These are phyloP conservation scores for Globisporangium rhizosaccharum DNA, from an alignment of 352 stramenopile species.

Conservation along the genomic window DNA sequence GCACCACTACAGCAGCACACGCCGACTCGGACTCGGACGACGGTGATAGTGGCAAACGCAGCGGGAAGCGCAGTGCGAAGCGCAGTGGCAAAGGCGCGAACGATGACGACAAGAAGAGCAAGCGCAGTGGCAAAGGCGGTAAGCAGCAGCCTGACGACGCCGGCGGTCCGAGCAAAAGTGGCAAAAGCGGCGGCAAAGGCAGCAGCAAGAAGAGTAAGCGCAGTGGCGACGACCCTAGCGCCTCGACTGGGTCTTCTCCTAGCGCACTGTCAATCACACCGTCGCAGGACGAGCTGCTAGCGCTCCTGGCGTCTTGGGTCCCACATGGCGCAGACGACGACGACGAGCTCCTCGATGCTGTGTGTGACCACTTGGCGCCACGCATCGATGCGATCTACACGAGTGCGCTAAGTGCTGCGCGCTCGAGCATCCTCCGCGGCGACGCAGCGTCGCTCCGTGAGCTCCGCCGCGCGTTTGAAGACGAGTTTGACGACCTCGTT, in stretches of 20 bases:
- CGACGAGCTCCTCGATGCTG: constrained; percentile 54
- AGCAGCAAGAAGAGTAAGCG: constrained; percentile 2
- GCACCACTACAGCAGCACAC: constrained; percentile 8
- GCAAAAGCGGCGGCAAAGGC: neutral
- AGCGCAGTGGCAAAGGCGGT: constrained; percentile 28
- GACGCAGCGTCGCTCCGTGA: constrained; percentile 69
- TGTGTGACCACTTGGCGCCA: constrained; percentile 37
- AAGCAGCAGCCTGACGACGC: constrained; percentile 26
- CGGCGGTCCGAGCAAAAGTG: neutral
- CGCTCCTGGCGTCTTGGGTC: constrained; percentile 47
- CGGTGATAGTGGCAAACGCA: constrained; percentile 26
- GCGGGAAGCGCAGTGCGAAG: constrained; percentile 43
- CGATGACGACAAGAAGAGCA: constrained; percentile 36
- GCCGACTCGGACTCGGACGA: constrained; percentile 36
- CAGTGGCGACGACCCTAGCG: neutral
- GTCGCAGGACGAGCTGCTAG: constrained; percentile 30
- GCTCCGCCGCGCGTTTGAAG: constrained; percentile 68
- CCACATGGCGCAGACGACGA: constrained; percentile 52
- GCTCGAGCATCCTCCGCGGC: constrained; percentile 65
- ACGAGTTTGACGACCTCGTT: constrained; percentile 62
- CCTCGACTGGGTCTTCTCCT: no score
- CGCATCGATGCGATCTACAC: constrained; percentile 52
- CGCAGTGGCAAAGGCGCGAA: constrained; percentile 27
- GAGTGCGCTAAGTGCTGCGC: constrained; percentile 32
- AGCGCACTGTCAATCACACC: constrained; percentile 38